These are phyloP conservation scores for Pseudonitzschia delicatissima DNA, from an alignment of 108 stramenopile genomes.

Conservation along the genomic window DNA sequence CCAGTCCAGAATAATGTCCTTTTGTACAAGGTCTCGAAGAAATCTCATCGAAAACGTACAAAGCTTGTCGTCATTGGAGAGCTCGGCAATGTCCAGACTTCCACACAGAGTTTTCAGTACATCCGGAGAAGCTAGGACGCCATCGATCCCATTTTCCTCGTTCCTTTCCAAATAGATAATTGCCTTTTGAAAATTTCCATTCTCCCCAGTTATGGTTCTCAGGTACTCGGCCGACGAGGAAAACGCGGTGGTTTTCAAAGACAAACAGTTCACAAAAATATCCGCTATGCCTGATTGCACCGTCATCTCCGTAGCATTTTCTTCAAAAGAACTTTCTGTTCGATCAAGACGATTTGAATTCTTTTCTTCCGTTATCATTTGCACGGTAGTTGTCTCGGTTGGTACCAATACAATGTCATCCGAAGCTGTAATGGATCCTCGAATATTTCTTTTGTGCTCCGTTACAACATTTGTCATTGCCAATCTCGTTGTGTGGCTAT, in stretches of 20 bases:
- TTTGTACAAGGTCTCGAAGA: neutral
- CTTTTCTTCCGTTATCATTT: neutral
- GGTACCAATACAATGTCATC: conserved; percentile 23
- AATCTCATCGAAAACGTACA: conserved; percentile 2
- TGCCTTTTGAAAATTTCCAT: neutral
- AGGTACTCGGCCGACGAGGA: neutral
- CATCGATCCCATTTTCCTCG: neutral
- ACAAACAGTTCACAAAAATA: conserved; percentile 1
- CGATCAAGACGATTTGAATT: neutral
- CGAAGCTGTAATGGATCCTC: neutral
- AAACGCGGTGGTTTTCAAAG: conserved; percentile 1
- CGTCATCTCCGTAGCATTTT: neutral
- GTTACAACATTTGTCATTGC: conserved; percentile 24
- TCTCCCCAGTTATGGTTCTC: neutral
- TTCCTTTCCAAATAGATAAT: neutral
- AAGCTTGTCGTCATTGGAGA: neutral
- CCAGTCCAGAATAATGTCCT: neutral
- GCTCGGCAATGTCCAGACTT: neutral
- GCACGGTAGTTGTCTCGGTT: neutral
- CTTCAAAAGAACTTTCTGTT: neutral
- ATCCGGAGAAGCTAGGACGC: neutral
- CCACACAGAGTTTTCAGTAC: conserved; percentile 13
- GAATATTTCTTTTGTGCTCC: conserved; percentile 12
- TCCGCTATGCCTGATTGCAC: conserved; percentile 3
- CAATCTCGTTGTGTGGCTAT: neutral